Evolutionary conservation across 169 alveolate genomes (phyloP).

Genomic region (Eimeria necatrix): DNA sequence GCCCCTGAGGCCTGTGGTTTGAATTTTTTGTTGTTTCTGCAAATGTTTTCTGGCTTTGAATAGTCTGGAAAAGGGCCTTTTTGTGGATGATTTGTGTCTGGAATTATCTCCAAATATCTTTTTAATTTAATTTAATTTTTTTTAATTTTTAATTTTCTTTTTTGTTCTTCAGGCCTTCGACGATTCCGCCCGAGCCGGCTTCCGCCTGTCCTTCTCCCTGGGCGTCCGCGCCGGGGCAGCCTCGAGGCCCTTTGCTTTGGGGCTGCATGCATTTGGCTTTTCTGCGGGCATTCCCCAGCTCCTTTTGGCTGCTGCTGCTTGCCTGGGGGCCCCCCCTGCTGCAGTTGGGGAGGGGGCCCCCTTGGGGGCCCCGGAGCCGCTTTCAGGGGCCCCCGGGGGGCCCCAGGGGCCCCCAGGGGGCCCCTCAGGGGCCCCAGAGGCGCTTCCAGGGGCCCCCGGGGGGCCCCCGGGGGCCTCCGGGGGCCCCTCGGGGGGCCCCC

Average conservation of each 20-base stretch:
- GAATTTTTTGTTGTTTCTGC: too few species aligned
- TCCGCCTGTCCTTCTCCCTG: not conserved
- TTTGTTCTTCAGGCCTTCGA: conserved; percentile 27
- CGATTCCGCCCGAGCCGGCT: not conserved
- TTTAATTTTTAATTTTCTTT: not conserved
- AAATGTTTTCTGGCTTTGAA: too few species aligned
- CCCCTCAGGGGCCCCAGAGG: not conserved
- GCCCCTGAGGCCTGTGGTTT: too few species aligned
- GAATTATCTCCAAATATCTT: not conserved
- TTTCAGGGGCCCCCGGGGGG: not conserved
- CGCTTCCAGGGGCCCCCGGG: too few species aligned
- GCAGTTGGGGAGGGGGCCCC: too few species aligned
- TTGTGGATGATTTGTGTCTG: too few species aligned
- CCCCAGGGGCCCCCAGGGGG: not conserved
- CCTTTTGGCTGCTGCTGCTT: not conserved
- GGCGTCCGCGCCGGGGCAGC: not conserved
- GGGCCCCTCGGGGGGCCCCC: too few species aligned
- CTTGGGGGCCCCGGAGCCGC: not conserved
- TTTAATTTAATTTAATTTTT: too few species aligned
- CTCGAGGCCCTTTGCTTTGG: not conserved
- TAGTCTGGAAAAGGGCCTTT: too few species aligned
- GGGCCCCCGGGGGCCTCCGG: too few species aligned
- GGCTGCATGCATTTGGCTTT: conserved; percentile 33
- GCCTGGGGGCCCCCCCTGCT: not conserved
- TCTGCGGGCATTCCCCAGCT: not conserved